Percentiles rank a stretch among this genome's conserved stretches.
phyloP scores from a whole-genome alignment of 257 asterid species.

The Pogostemon cablin region DNA sequence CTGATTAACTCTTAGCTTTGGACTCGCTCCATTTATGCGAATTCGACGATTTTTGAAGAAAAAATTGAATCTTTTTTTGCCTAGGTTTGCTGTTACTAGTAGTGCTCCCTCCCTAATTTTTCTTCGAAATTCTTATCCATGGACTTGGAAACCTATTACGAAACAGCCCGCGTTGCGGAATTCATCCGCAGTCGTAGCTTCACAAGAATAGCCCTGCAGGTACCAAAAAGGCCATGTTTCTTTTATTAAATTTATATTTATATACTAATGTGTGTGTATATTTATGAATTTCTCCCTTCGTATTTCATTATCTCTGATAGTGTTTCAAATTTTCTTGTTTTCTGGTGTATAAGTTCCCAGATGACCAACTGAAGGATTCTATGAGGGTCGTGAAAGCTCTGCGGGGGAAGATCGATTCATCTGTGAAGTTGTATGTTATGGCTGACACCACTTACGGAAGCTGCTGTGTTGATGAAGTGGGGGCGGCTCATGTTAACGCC shows the following conservation, averaged over 20 bases:
- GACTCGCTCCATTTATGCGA: neutral
- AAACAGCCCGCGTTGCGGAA: constrained; percentile 64
- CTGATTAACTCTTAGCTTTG: neutral
- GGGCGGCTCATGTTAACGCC: constrained; percentile 83
- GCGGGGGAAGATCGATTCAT: constrained; percentile 46
- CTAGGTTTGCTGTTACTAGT: constrained; percentile 27
- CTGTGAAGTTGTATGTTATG: constrained; percentile 78
- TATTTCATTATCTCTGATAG: neutral
- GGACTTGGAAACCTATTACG: constrained; percentile 70
- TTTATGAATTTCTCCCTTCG: constrained; percentile 6
- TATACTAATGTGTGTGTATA: neutral
- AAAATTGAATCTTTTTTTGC: neutral
- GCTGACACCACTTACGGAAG: constrained; percentile 95
- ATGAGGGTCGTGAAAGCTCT: constrained; percentile 58
- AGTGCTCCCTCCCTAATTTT: neutral
- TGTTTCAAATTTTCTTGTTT: constrained; percentile 9
- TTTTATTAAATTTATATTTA: neutral
- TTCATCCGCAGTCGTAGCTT: constrained; percentile 55
- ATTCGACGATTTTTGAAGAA: constrained; percentile 1
- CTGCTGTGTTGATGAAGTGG: constrained; percentile 97
- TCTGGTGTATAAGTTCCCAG: constrained; percentile 64
- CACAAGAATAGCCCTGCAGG: constrained; percentile 82
- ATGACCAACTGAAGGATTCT: constrained; percentile 65
- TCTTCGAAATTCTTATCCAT: constrained; percentile 33
- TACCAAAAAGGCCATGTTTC: constrained; percentile 21